Conservation (phyloP, 257 asterid genomes). For the Nicotiana otophora region DNA sequence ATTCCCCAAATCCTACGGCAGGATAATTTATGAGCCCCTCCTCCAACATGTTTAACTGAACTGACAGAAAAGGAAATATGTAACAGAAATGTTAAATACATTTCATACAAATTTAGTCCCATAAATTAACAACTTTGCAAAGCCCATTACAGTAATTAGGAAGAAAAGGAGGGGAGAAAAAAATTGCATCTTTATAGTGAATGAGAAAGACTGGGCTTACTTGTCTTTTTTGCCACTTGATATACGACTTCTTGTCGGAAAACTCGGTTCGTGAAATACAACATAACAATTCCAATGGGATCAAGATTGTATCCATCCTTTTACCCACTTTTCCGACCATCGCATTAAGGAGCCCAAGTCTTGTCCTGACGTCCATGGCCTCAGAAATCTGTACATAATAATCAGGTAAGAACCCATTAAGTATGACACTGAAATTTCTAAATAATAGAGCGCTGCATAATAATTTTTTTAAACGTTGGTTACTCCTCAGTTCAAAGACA, state of each 20-base stretch:
- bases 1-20: conserved; percentile 94
- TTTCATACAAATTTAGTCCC: background rate
- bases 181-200: background rate
- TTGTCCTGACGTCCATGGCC: conserved; percentile 83
- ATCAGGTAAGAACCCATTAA: conserved; percentile 16
- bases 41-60: conserved; percentile 97
- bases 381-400: conserved; percentile 65
- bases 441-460: background rate
- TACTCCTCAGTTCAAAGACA: too few species aligned
- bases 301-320: conserved; percentile 89
- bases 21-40: conserved; percentile 94
- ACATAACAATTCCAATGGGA: conserved; percentile 83
- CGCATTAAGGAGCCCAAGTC: conserved; percentile 88
- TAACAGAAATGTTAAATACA: conserved; percentile 15
- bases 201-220: conserved; percentile 43
- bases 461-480: too few species aligned
- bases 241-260: conserved; percentile 88
- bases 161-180: background rate
- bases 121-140: background rate
- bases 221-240: conserved; percentile 99
- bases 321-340: conserved; percentile 96
- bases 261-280: conserved; percentile 93
- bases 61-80: conserved; percentile 56
- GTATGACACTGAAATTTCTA: conserved; percentile 7
- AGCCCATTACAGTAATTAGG: background rate